Base-by-base conservation (phyloP, 139 green algal species). In the Chlamydomonas eustigma region DNA sequence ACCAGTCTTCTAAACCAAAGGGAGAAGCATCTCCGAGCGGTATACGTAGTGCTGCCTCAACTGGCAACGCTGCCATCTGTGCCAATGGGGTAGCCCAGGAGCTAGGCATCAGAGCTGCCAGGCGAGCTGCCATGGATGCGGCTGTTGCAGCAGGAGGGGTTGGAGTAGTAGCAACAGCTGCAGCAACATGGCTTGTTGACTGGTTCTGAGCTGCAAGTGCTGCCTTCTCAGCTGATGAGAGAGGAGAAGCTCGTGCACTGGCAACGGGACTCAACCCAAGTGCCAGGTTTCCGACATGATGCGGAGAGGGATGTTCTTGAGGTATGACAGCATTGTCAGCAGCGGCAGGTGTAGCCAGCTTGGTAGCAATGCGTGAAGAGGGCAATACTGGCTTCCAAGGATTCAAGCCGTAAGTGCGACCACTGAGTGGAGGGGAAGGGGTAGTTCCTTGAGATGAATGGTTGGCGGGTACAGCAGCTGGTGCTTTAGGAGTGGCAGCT, bases 1-100 rank as follows among this genome's bases (percentile, higher is more conserved):
- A 33, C 65, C 65, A 72, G 4, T 50, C 65, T 34, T 72, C 65
- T 12, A 72, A 34, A 6, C 58, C 58, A 72, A 72, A 72, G 33
- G 65, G 65, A 4, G 65, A 72, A 12, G 3, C 4, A 31, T 72
- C 65, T 6, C 39, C 22, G 18, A 72, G 28, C 8, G 65, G 65
- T 34, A 39, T 12, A 12, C 44, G 65, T 12, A 44, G 33, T 5
- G 65, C 65, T 4, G 65, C 65, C 5, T 44, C 65, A 4, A 72
- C 8, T 4, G 65, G 65, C 65, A 72, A n/a, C 3, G 65, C 65
- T 3, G 65, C 65, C 65, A 72, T 72, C 33, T 44, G 65, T 4
- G 65, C 65, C 33, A 44, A 34, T 4, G 65, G 65, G 8, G 65
- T 72, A 4, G 65, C 65, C 65, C 65, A 72, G 33, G 65, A 72